A percentile compares a stretch with the other conserved stretches of the same genome.
phyloP scores from a whole-genome alignment of 2,329 filamentous ascomycete species.

The Calonectria montana region DNA sequence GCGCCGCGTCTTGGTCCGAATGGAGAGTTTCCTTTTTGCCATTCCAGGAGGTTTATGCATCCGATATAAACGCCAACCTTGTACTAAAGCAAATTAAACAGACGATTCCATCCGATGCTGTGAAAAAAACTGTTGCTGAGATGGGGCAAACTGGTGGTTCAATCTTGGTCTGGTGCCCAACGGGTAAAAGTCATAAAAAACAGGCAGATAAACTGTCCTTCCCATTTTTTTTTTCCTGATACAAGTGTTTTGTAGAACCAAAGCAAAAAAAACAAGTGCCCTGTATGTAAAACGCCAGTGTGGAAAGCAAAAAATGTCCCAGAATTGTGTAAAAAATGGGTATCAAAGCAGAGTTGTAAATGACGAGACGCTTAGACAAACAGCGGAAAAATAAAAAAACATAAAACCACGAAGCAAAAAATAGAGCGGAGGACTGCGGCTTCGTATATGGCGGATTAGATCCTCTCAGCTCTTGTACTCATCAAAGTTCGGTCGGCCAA shows the following conservation, averaged over 20 bases:
- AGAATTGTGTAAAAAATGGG: conserved; percentile 30
- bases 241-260: conserved; percentile 29
- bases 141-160: conserved; percentile 33
- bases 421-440: conserved; percentile 44
- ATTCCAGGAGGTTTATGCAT: conserved; percentile 35
- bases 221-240: conserved; percentile 18
- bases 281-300: conserved; percentile 38
- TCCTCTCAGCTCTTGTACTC: conserved; percentile 56
- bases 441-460: conserved; percentile 43
- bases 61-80: conserved; percentile 32
- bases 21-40: conserved; percentile 35
- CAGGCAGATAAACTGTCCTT: conserved; percentile 31
- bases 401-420: conserved; percentile 40
- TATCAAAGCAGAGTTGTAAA: conserved; percentile 42
- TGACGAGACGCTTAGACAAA: conserved; percentile 31
- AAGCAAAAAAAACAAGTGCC: conserved; percentile 27
- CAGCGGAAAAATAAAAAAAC: conserved; percentile 27
- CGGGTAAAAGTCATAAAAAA: conserved; percentile 36
- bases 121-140: conserved; percentile 33
- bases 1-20: conserved; percentile 28
- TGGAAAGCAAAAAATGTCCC: conserved; percentile 34
- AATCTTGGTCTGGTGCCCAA: conserved; percentile 38
- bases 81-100: conserved; percentile 35
- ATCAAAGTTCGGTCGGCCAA: conserved; percentile 61
- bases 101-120: conserved; percentile 34